Conservation (phyloP, 306 rosid species). For the Aeschynomene evenia region DNA sequence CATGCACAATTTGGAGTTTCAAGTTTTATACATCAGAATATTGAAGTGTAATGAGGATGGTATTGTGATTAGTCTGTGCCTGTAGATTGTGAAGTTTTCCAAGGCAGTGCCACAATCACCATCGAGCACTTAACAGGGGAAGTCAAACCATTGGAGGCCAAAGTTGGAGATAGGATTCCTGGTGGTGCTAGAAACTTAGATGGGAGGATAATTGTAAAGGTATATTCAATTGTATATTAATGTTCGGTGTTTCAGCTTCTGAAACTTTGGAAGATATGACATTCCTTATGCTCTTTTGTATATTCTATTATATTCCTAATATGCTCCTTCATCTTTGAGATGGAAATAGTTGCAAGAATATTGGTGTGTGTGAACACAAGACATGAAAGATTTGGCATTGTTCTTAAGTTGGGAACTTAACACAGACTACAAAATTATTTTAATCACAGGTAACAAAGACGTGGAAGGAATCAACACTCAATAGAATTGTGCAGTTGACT, state of each 20-base stretch:
- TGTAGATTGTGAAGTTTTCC: conserved; percentile 96
- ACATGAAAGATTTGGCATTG: background rate
- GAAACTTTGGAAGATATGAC: background rate
- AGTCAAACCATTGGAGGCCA: conserved; percentile 83
- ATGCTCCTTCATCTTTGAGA: conserved; percentile 3
- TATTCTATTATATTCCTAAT: conserved; percentile 5
- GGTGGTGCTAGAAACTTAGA: conserved; percentile 99
- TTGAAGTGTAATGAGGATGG: conserved; percentile 60
- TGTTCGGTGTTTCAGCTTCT: conserved; percentile 5
- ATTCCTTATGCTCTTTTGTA: background rate
- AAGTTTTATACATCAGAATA: conserved; percentile 40
- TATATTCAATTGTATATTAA: conserved; percentile 35
- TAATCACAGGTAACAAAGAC: conserved; percentile 68
- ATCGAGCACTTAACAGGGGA: conserved; percentile 97
- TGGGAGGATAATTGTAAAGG: conserved; percentile 95
- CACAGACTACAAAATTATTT: conserved; percentile 26
- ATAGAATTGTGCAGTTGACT: conserved; percentile 89
- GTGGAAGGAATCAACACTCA: conserved; percentile 93
- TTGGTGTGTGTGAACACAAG: conserved; percentile 8
- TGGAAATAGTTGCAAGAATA: conserved; percentile 19
- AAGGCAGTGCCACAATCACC: conserved; percentile 92
- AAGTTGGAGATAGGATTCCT: conserved; percentile 86
- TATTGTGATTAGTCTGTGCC: conserved; percentile 99
- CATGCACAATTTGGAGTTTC: conserved; percentile 32
- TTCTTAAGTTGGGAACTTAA: conserved; percentile 17